Conservation (phyloP, 208 protist species). For the Leishmania braziliensis region DNA sequence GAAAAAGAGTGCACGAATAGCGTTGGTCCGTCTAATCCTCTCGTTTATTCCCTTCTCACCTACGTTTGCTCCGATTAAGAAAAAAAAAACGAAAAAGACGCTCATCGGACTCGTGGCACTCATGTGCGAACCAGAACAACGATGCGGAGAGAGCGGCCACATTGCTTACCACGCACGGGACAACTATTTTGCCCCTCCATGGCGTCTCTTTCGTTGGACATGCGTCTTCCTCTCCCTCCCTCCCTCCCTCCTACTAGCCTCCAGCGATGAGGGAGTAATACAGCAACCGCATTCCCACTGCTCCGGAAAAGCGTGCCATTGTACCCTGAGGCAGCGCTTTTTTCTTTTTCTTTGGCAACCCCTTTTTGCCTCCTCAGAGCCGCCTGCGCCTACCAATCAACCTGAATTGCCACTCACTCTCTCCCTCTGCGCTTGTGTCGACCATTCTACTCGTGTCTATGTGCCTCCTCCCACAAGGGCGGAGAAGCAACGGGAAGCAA, state of each 20-base stretch:
- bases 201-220: neutral
- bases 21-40: neutral
- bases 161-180: neutral
- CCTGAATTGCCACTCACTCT: neutral
- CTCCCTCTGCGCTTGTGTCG: neutral
- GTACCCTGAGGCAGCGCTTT: neutral
- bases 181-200: neutral
- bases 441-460: neutral
- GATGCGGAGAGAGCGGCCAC: neutral
- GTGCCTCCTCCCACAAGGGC: too few species aligned
- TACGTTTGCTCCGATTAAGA: neutral
- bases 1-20: neutral
- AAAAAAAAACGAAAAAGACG: constrained; percentile 12
- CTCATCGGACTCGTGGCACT: neutral
- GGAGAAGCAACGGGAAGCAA: neutral
- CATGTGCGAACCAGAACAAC: neutral
- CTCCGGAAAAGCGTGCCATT: neutral
- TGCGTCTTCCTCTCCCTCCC: too few species aligned
- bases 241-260: neutral
- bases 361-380: neutral
- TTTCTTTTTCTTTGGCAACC: neutral
- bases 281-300: neutral
- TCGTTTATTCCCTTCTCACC: neutral
- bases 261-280: neutral
- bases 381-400: neutral